phyloP scores from a whole-genome alignment of 805 yeast species.

The Candida schatavii region DNA sequence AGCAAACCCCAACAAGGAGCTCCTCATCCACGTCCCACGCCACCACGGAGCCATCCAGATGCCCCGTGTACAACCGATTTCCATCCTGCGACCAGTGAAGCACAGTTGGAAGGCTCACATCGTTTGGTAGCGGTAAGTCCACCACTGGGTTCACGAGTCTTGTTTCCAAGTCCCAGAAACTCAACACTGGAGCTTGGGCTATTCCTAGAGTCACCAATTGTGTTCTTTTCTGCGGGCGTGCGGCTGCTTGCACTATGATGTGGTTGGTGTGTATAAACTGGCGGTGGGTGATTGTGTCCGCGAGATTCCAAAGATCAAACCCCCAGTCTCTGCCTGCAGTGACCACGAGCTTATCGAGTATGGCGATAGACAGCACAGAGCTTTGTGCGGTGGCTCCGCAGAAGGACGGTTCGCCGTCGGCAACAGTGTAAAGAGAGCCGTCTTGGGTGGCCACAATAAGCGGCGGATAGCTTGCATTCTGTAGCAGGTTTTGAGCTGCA shows the following conservation, averaged over 20 bases:
- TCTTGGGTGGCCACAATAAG: background rate
- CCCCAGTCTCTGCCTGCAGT: slow-evolving; percentile 4
- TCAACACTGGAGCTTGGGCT: slow-evolving; percentile 9
- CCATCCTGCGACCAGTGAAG: slow-evolving; percentile 18
- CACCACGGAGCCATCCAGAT: slow-evolving; percentile 17
- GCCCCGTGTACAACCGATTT: slow-evolving; percentile 18
- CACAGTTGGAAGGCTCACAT: slow-evolving; percentile 8
- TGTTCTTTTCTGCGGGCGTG: slow-evolving; percentile 3
- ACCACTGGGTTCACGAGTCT: slow-evolving; percentile 18
- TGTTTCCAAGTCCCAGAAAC: slow-evolving; percentile 29
- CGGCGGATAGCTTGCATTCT: background rate
- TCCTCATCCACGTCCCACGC: slow-evolving; percentile 12
- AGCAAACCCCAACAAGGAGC: background rate
- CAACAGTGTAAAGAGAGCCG: background rate
- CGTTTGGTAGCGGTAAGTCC: slow-evolving; percentile 5
- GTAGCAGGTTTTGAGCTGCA: background rate
- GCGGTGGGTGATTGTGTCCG: background rate
- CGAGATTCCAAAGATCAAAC: slow-evolving; percentile 2
- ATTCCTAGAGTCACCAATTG: slow-evolving; percentile 28
- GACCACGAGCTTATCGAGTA: background rate
- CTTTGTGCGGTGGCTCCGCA: background rate
- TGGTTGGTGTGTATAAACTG: slow-evolving; percentile 1
- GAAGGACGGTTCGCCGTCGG: background rate
- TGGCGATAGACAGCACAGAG: background rate
- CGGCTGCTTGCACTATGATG: background rate